Conservation (phyloP, 1,284 basidiomycete genomes). For the Salmacisia buchloeana region DNA sequence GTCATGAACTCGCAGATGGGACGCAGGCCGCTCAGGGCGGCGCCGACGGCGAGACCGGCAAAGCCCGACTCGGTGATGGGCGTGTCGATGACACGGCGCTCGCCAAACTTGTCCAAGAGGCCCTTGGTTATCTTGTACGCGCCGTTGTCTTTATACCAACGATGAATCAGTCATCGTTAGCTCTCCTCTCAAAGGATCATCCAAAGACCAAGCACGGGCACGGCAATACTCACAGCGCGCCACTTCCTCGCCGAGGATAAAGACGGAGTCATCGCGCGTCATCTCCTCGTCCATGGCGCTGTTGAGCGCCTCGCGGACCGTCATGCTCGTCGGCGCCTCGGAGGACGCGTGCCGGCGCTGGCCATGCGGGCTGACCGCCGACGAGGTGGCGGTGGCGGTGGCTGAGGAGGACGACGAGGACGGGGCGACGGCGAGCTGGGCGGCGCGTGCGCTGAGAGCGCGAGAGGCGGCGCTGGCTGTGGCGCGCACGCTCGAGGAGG, state of each 20-base stretch:
- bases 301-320: slow-evolving; percentile 96
- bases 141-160: slow-evolving; percentile 66
- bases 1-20: slow-evolving; percentile 99
- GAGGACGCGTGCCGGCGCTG: slow-evolving; percentile 22
- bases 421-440: slow-evolving; percentile 1
- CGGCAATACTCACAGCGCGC: slow-evolving; percentile 61
- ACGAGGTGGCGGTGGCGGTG: not conserved
- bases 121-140: slow-evolving; percentile 85
- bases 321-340: slow-evolving; percentile 64
- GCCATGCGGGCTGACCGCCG: no score
- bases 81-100: slow-evolving; percentile 90
- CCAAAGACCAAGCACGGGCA: not conserved
- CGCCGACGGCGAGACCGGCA: slow-evolving; percentile 89
- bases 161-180: not conserved
- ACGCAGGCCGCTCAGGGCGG: slow-evolving; percentile 85
- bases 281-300: slow-evolving; percentile 99
- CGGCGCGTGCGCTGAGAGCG: slow-evolving; percentile 5
- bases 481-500: no score
- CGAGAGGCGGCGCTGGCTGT: not conserved
- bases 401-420: not conserved
- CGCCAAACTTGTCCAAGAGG: slow-evolving; percentile 97
- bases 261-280: slow-evolving; percentile 89
- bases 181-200: not conserved
- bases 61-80: slow-evolving; percentile 97
- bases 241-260: slow-evolving; percentile 95